Evolutionary conservation across 2,329 filamentous ascomycete species (phyloP).

Genomic region (Trichoderma arundinaceum): DNA sequence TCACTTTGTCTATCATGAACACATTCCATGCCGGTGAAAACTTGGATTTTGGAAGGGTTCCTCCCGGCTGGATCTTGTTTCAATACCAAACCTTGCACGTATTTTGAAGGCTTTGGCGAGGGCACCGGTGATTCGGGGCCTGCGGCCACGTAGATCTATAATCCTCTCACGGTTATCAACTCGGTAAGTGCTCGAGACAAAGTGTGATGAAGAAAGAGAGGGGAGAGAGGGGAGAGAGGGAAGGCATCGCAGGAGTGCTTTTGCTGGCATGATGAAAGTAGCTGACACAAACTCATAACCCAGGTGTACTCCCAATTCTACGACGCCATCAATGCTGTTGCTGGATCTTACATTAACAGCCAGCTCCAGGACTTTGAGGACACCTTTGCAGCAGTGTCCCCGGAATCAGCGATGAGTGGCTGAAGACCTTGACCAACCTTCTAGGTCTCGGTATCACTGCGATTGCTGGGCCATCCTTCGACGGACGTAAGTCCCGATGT

Average conservation of each 20-base stretch:
- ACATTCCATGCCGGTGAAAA: constrained; percentile 14
- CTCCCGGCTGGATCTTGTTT: not conserved
- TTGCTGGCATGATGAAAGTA: not conserved
- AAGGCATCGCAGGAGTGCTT: not conserved
- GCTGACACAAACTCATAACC: not conserved
- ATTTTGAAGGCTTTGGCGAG: not conserved
- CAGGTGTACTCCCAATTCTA: constrained; percentile 24
- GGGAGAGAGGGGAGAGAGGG: not conserved
- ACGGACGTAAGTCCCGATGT: constrained; percentile 22
- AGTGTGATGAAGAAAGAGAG: not conserved
- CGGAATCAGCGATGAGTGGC: constrained; percentile 36
- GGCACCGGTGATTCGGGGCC: constrained; percentile 23
- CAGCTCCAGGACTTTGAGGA: constrained; percentile 35
- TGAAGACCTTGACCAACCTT: constrained; percentile 41
- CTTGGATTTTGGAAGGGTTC: not conserved
- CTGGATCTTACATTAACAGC: constrained; percentile 33
- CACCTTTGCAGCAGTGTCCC: constrained; percentile 32
- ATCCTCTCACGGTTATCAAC: constrained; percentile 38
- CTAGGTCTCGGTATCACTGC: constrained; percentile 39
- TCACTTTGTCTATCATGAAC: constrained; percentile 9
- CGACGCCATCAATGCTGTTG: constrained; percentile 24
- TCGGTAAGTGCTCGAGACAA: not conserved
- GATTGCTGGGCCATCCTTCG: constrained; percentile 40
- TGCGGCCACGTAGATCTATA: constrained; percentile 37
- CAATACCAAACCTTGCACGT: not conserved